Evolutionary conservation across 805 yeast species (phyloP).

Genomic region (Teunomyces lycoperdinae): DNA sequence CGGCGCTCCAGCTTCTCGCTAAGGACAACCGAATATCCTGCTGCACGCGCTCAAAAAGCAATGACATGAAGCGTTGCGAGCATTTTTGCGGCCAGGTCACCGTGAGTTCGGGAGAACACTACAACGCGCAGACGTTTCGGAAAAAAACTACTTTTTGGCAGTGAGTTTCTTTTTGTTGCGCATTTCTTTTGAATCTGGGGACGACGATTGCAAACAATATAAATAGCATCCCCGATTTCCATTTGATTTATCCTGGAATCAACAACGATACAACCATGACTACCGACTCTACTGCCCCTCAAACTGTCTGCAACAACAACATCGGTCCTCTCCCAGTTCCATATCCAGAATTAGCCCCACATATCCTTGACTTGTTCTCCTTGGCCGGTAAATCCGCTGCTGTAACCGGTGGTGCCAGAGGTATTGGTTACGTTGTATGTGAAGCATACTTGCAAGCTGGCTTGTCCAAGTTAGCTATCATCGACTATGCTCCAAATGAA

Average conservation of each 20-base stretch:
- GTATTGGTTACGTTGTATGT: constrained; percentile 34
- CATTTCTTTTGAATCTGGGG: background rate
- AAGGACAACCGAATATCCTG: no score
- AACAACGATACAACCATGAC: constrained; percentile 20
- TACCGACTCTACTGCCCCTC: constrained; percentile 15
- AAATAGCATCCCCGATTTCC: background rate
- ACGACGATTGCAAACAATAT: constrained; percentile 2
- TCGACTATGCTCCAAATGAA: constrained; percentile 36
- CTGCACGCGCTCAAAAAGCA: no score
- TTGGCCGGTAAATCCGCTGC: constrained; percentile 32
- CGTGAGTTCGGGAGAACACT: background rate
- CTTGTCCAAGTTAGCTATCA: constrained; percentile 33
- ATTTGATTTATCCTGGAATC: background rate
- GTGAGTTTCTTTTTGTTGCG: background rate
- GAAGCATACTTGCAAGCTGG: constrained; percentile 41
- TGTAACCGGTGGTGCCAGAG: constrained; percentile 39
- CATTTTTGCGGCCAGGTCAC: background rate
- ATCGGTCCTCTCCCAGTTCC: constrained; percentile 40
- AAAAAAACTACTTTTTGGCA: background rate
- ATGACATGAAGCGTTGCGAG: background rate
- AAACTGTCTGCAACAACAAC: constrained; percentile 30
- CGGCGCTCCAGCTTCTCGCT: no score
- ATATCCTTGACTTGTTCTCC: constrained; percentile 28
- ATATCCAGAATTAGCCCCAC: constrained; percentile 25
- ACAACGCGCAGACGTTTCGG: constrained; percentile 1